Percentiles rank a stretch among this genome's conserved stretches.
These are phyloP conservation scores for Glycine latifolia DNA, from an alignment of 306 rosid genomes.

Conservation along the genomic window DNA sequence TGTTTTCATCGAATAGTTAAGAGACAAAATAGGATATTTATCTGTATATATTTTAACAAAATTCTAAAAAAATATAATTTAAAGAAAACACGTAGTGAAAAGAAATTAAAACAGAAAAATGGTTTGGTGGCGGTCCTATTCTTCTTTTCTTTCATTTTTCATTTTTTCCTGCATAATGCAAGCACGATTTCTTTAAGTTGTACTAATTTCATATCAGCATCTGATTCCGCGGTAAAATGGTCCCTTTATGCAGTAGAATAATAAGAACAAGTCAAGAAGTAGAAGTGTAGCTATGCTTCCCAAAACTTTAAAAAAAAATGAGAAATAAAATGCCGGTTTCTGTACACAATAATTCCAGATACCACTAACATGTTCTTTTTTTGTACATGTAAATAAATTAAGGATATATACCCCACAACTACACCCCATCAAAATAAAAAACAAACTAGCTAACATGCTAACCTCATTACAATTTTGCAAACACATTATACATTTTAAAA, in stretches of 20 bases:
- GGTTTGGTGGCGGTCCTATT: background rate
- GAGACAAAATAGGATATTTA: no score
- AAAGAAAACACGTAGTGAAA: no score
- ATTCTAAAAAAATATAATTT: no score
- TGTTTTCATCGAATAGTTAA: no score
- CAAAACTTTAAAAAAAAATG: background rate
- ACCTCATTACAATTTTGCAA: constrained; percentile 17
- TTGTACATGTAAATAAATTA: constrained; percentile 32
- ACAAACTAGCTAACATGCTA: background rate
- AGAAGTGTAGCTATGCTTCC: background rate
- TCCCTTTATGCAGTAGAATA: constrained; percentile 8
- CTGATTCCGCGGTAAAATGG: background rate
- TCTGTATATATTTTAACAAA: no score
- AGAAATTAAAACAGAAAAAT: no score
- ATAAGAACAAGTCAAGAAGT: background rate
- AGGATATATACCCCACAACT: constrained; percentile 37
- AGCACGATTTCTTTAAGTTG: background rate
- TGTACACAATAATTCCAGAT: background rate
- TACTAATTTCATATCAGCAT: constrained; percentile 13
- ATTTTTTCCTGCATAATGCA: background rate
- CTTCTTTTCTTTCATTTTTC: background rate
- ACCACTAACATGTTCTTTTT: background rate
- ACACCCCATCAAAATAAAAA: background rate
- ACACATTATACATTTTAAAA: background rate
- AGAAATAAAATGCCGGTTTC: background rate